Evolutionary conservation across 1,139 yeast genomes (phyloP).

Genomic region (Wickerhamiella infanticola): DNA sequence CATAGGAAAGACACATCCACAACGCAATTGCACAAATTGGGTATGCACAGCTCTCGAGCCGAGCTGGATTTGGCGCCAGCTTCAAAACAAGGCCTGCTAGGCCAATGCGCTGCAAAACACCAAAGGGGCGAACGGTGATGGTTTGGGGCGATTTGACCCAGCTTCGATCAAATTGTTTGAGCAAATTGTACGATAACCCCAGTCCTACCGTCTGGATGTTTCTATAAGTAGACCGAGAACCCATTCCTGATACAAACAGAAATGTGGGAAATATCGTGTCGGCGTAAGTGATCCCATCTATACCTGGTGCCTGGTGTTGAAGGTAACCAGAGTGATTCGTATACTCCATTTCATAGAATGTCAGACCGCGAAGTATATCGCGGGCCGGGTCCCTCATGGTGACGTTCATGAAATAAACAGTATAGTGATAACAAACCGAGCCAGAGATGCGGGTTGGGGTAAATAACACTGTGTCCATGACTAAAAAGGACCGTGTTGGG

Average conservation of each 20-base stretch:
- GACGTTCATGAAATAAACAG: not conserved
- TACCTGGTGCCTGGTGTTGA: slow-evolving; percentile 21
- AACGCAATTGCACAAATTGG: slow-evolving; percentile 14
- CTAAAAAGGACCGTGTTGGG: too few relatives aligned
- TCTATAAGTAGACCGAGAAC: slow-evolving; percentile 15
- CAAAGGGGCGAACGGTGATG: slow-evolving; percentile 19
- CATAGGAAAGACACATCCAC: slow-evolving; percentile 19
- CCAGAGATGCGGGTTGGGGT: not conserved
- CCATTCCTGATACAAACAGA: slow-evolving; percentile 24
- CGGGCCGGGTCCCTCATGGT: slow-evolving; percentile 18
- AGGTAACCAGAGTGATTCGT: slow-evolving; percentile 18
- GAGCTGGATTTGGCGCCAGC: not conserved
- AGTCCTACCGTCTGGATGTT: slow-evolving; percentile 22
- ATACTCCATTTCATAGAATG: slow-evolving; percentile 26
- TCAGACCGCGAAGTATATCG: slow-evolving; percentile 24
- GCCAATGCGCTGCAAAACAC: slow-evolving; percentile 27
- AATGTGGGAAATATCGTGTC: slow-evolving; percentile 28
- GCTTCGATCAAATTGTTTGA: not conserved
- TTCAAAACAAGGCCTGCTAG: slow-evolving; percentile 19
- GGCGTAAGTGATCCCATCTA: slow-evolving; percentile 20
- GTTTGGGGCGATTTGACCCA: not conserved
- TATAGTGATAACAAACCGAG: not conserved
- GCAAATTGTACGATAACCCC: slow-evolving; percentile 20
- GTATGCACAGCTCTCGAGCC: slow-evolving; percentile 1
- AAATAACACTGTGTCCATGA: too few relatives aligned